Evolutionary conservation across 371 early-diverging fungal genomes (phyloP).

Genomic region (Saksenaea oblongispora): DNA sequence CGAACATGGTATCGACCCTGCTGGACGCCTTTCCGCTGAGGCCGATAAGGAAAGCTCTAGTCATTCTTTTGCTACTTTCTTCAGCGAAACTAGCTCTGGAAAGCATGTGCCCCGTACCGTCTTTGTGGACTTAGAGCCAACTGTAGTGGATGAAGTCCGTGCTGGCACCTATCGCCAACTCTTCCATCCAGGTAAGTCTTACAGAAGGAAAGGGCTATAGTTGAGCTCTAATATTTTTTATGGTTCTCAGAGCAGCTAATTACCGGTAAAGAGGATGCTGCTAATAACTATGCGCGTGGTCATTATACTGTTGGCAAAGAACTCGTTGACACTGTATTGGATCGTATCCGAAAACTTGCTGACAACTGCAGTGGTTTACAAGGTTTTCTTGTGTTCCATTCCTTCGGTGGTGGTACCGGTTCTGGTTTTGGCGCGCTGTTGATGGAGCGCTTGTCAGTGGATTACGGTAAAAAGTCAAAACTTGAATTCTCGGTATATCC

Average conservation of each 20-base stretch:
- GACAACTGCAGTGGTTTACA: constrained; percentile 98
- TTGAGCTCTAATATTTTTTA: constrained; percentile 85
- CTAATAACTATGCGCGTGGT: constrained; percentile 99
- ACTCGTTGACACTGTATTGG: constrained; percentile 95
- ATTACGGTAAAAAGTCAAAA: no score
- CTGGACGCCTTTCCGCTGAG: constrained; percentile 76
- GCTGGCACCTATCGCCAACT: constrained; percentile 94
- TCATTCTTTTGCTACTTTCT: constrained; percentile 73
- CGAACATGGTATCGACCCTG: constrained; percentile 92
- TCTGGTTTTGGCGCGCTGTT: constrained; percentile 98
- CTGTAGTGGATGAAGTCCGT: constrained; percentile 97
- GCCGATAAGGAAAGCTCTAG: constrained; percentile 36
- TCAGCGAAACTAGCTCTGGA: constrained; percentile 93
- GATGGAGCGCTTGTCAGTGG: constrained; percentile 93
- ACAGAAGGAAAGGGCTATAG: constrained; percentile 90
- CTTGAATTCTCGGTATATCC: constrained; percentile 99
- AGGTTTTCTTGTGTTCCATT: constrained; percentile 98
- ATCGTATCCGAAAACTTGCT: constrained; percentile 96
- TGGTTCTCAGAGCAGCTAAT: constrained; percentile 98
- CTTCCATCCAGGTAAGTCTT: constrained; percentile 93
- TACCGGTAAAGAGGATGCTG: constrained; percentile 99
- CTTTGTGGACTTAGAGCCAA: constrained; percentile 98
- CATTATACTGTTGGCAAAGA: constrained; percentile 99
- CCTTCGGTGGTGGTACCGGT: constrained; percentile 99
- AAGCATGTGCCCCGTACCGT: constrained; percentile 98